Conservation (phyloP, 176 grass and related monocot genomes). For the Cocos nucifera region DNA sequence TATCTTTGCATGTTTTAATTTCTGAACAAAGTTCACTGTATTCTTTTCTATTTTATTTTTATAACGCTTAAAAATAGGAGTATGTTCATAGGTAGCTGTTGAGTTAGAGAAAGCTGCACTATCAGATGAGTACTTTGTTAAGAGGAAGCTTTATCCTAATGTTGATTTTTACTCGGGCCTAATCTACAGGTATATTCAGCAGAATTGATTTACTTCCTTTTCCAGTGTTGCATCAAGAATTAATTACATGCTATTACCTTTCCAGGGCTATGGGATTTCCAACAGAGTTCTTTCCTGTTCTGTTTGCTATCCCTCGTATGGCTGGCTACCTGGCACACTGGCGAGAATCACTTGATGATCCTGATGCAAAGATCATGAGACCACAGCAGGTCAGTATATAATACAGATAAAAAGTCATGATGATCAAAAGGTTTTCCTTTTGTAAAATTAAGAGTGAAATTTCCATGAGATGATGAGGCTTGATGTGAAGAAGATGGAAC, state of each 20-base stretch:
- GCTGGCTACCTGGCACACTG: constrained; percentile 92
- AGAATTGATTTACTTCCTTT: not conserved
- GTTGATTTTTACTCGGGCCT: constrained; percentile 97
- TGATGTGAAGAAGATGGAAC: too few species aligned
- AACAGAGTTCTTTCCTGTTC: constrained; percentile 83
- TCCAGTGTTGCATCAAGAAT: not conserved
- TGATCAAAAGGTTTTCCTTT: too few species aligned
- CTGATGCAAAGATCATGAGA: constrained; percentile 98
- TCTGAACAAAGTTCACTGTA: too few species aligned
- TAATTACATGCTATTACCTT: constrained; percentile 17
- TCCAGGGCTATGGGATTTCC: constrained; percentile 96
- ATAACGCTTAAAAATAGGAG: not conserved
- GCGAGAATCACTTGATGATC: constrained; percentile 95
- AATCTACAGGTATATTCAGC: constrained; percentile 69
- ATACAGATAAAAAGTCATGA: too few species aligned
- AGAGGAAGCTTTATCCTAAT: constrained; percentile 98
- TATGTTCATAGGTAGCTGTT: constrained; percentile 61
- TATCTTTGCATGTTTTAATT: too few species aligned
- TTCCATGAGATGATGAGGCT: too few species aligned
- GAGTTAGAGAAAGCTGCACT: constrained; percentile 91
- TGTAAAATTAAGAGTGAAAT: too few species aligned
- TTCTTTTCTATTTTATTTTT: not conserved
- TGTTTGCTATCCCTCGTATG: constrained; percentile 94
- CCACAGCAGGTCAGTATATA: constrained; percentile 73
- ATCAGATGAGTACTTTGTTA: constrained; percentile 89